Evolutionary conservation across 2,329 filamentous ascomycete genomes (phyloP), one percentile per base, ranked within the genome.

Genomic region (Tolypocladium amazonense): DNA sequence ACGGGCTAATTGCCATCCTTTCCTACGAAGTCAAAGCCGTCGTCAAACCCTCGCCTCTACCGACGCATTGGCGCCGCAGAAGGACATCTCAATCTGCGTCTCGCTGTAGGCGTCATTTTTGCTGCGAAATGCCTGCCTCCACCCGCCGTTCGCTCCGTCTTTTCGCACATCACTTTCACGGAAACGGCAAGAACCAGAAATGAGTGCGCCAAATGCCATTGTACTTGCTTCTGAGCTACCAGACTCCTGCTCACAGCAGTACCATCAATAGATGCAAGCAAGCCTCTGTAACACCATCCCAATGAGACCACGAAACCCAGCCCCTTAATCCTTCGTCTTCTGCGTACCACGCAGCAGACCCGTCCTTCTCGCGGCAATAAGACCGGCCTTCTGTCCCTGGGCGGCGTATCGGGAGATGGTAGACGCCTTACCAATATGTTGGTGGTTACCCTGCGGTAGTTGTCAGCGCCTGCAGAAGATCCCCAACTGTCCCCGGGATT

Each of bases 291-390:
- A 86, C 84, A 85, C 84, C 83, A 82, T 82, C 79, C 81, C 79
- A 80, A 77, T 79, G 77, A 77, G 76, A 79, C 79, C 80, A 78
- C 79, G 75, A 79, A 79, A 75, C 72, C 76, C 67, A 72, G 70
- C 69, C 70, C 69, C 72, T 82, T 92, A 93, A 71, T 99, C 95
- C 91, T 99, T 99, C 78, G 87, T 91, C 90, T 99, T 99, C 85
- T 99, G 94, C 77, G 94, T 97, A 96, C 94, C 94, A 83, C 94
- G 93, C 78, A 99, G 87, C 82, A 99, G 88, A 97, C 94, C 94
- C 80, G 94, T 99, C 87, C 95, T 90, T 81, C 94, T 87, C 81
- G 94, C 94, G 81, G 94, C 94, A 83, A 99, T 99, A 77, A 99
- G 93, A 97, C 94, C 94, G 75, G 94, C 94, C 88, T 99, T 99